These are phyloP conservation scores for Quercus ilex DNA, from an alignment of 306 rosid genomes.

Conservation along the genomic window DNA sequence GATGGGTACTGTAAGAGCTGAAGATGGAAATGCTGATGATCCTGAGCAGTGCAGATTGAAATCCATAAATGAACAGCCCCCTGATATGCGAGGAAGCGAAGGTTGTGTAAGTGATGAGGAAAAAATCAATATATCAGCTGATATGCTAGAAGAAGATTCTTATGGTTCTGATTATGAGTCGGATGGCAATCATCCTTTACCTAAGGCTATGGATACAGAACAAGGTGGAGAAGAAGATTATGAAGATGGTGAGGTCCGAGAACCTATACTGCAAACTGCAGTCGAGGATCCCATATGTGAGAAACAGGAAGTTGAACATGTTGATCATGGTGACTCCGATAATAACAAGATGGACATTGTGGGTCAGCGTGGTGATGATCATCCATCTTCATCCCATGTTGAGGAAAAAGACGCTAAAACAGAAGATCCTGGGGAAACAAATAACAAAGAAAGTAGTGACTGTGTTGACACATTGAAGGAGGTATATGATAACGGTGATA, in stretches of 20 bases:
- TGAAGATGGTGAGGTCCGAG: constrained; percentile 90
- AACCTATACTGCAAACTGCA: constrained; percentile 33
- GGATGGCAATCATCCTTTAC: constrained; percentile 65
- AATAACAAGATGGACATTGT: constrained; percentile 30
- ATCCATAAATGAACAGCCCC: constrained; percentile 34
- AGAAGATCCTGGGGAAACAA: constrained; percentile 32
- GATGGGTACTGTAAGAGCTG: constrained; percentile 23
- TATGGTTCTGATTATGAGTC: constrained; percentile 72
- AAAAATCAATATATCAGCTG: constrained; percentile 61
- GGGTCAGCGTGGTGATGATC: constrained; percentile 29
- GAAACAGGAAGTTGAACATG: constrained; percentile 51
- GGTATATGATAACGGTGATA: constrained; percentile 2
- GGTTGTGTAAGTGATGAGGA: constrained; percentile 74
- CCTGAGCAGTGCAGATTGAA: constrained; percentile 33
- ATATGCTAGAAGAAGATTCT: constrained; percentile 60
- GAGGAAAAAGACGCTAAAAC: constrained; percentile 32
- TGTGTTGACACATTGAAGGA: constrained; percentile 17
- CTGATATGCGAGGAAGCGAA: constrained; percentile 37
- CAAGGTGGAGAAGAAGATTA: constrained; percentile 57
- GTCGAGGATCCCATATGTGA: constrained; percentile 41
- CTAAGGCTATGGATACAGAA: constrained; percentile 44
- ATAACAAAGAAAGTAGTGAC: constrained; percentile 21
- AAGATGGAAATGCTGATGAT: constrained; percentile 26
- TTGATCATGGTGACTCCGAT: constrained; percentile 26
- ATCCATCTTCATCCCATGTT: constrained; percentile 23